Conservation (phyloP, 768 basidiomycete genomes). For the Rhodotorula paludigena region DNA sequence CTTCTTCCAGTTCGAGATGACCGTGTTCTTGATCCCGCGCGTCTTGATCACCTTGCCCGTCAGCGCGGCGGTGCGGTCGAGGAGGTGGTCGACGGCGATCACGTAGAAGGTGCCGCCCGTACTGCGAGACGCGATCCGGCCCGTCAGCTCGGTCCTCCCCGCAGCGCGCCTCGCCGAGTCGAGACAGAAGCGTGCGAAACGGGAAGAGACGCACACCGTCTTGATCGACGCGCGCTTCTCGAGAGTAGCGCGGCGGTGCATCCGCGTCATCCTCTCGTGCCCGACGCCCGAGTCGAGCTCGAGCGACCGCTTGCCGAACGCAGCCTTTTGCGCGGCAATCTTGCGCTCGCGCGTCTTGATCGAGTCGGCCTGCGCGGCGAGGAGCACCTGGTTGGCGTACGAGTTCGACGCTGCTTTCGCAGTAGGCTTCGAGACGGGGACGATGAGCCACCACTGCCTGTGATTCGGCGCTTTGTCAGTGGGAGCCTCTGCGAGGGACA, state of each 20-base stretch:
- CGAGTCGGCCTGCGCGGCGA: conserved; percentile 34
- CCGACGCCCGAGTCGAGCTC: too few relatives aligned
- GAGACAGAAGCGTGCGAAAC: neutral
- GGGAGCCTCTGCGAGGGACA: too few relatives aligned
- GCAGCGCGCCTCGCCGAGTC: too few relatives aligned
- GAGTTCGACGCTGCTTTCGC: neutral
- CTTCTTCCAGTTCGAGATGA: conserved; percentile 21
- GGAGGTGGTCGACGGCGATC: conserved; percentile 26
- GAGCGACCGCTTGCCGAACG: conserved; percentile 19
- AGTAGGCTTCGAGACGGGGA: conserved; percentile 23
- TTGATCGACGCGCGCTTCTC: conserved; percentile 22
- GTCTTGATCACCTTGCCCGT: conserved; percentile 19
- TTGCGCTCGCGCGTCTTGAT: conserved; percentile 36
- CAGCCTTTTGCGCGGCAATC: conserved; percentile 29
- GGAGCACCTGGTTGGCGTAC: conserved; percentile 25
- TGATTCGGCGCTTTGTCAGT: neutral
- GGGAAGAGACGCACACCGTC: conserved; percentile 11
- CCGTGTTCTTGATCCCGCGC: conserved; percentile 15
- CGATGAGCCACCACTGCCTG: conserved; percentile 21
- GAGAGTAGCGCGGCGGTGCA: conserved; percentile 2
- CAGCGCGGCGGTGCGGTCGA: conserved; percentile 28
- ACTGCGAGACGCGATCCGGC: neutral
- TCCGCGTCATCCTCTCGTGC: neutral
- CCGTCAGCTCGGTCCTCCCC: neutral
- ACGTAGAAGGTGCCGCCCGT: conserved; percentile 24